Conservation (phyloP, 805 yeast species). For the Ogataea degrootiae region DNA sequence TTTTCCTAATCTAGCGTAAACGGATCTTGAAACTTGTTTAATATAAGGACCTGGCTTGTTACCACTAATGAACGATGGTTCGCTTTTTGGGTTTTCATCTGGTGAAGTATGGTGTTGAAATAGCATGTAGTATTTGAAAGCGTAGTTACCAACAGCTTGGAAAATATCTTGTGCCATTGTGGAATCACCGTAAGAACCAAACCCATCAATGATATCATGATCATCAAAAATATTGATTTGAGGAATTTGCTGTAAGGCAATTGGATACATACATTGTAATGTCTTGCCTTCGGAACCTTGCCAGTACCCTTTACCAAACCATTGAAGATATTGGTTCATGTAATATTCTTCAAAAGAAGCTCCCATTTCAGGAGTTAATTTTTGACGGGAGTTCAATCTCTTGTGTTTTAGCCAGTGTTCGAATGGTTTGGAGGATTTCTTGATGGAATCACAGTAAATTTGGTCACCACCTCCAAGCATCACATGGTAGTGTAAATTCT, state of each 20-base stretch:
- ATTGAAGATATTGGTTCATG: constrained; percentile 65
- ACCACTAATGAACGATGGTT: constrained; percentile 65
- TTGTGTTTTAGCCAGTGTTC: constrained; percentile 59
- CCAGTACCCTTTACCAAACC: constrained; percentile 94
- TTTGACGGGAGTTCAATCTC: constrained; percentile 37
- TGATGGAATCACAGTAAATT: constrained; percentile 81
- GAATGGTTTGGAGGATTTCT: constrained; percentile 48
- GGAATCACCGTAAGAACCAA: constrained; percentile 75
- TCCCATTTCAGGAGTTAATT: constrained; percentile 42
- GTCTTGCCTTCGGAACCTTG: constrained; percentile 63
- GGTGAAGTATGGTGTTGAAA: constrained; percentile 81
- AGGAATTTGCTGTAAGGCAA: constrained; percentile 80
- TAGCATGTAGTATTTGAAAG: constrained; percentile 81
- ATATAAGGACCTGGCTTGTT: constrained; percentile 62
- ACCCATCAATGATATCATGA: constrained; percentile 96
- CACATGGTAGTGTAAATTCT: constrained; percentile 66
- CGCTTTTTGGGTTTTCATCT: constrained; percentile 34
- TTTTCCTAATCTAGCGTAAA: constrained; percentile 69
- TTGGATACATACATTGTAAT: constrained; percentile 61
- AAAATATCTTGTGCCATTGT: constrained; percentile 75
- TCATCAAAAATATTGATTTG: constrained; percentile 85
- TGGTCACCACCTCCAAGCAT: constrained; percentile 99
- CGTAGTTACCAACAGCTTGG: constrained; percentile 65
- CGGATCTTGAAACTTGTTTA: constrained; percentile 58
- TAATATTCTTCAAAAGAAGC: constrained; percentile 62